Conservation (phyloP, 306 rosid species). For the Cyclanthera cordifolia region DNA sequence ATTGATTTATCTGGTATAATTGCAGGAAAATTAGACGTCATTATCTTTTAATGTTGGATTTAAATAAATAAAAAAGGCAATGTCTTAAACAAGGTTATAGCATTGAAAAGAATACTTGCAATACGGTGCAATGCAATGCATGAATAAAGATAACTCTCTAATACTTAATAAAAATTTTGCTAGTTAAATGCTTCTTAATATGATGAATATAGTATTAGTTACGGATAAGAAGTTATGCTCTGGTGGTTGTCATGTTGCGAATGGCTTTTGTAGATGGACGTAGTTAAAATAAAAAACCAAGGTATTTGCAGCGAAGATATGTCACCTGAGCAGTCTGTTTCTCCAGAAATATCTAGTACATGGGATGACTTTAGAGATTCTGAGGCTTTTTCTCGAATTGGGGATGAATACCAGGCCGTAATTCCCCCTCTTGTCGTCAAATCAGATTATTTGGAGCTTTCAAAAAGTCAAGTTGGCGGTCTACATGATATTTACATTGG, state of each 20-base stretch:
- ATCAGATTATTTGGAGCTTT: constrained; percentile 26
- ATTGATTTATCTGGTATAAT: neutral
- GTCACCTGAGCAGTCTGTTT: constrained; percentile 34
- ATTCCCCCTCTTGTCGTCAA: constrained; percentile 35
- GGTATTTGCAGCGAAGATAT: constrained; percentile 30
- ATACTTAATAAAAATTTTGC: neutral
- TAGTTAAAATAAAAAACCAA: constrained; percentile 24
- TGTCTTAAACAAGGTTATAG: too few species aligned
- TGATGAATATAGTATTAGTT: neutral
- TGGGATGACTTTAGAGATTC: constrained; percentile 50
- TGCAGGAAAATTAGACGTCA: neutral
- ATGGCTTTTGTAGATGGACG: constrained; percentile 38
- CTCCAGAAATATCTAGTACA: constrained; percentile 32
- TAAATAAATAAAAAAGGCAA: too few species aligned
- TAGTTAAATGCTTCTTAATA: neutral
- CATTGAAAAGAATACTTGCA: too few species aligned
- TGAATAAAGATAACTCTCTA: neutral
- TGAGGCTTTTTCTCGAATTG: constrained; percentile 58
- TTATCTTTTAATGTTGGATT: too few species aligned
- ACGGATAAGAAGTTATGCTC: neutral
- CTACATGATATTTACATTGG: constrained; percentile 36
- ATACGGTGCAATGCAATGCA: neutral
- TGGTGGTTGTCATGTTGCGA: neutral
- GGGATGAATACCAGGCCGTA: constrained; percentile 59
- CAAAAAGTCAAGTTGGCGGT: constrained; percentile 17